Conservation (phyloP, 495 filamentous ascomycete genomes). For the Tetracladium setigerum region DNA sequence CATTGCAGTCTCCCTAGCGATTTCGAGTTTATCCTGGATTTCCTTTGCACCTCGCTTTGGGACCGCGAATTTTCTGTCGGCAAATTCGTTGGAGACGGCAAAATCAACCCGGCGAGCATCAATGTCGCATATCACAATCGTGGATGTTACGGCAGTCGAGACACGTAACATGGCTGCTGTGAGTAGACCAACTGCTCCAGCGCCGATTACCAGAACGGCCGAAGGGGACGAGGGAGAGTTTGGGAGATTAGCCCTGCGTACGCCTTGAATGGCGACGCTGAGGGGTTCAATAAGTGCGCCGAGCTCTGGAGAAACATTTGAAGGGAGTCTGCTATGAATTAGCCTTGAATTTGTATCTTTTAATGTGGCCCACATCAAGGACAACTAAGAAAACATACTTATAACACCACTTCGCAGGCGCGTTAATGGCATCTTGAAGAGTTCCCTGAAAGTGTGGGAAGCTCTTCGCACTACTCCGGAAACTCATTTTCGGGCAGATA, state of each 20-base stretch:
- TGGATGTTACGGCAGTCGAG: conserved; percentile 46
- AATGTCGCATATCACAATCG: conserved; percentile 75
- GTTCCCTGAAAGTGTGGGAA: conserved; percentile 75
- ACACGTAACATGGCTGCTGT: conserved; percentile 56
- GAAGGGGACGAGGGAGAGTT: conserved; percentile 36
- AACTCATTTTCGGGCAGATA: conserved; percentile 67
- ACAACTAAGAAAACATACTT: conserved; percentile 39
- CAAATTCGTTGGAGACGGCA: conserved; percentile 58
- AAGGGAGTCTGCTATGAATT: conserved; percentile 56
- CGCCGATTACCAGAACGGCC: conserved; percentile 57
- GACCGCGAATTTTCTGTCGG: conserved; percentile 52
- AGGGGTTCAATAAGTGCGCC: conserved; percentile 74
- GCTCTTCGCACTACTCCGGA: conserved; percentile 65
- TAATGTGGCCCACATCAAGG: background rate
- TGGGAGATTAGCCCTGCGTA: conserved; percentile 45
- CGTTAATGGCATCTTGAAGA: conserved; percentile 66
- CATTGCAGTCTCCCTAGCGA: conserved; percentile 50
- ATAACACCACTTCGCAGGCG: conserved; percentile 60
- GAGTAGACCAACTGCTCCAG: conserved; percentile 69
- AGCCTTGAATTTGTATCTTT: no score
- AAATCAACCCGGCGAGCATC: conserved; percentile 61
- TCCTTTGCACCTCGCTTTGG: conserved; percentile 40
- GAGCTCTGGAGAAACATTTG: conserved; percentile 48
- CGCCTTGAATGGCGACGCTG: conserved; percentile 68
- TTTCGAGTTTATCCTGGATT: conserved; percentile 47